phyloP scores from a whole-genome alignment of 768 basidiomycete species.

The Fomitopsis serialis region DNA sequence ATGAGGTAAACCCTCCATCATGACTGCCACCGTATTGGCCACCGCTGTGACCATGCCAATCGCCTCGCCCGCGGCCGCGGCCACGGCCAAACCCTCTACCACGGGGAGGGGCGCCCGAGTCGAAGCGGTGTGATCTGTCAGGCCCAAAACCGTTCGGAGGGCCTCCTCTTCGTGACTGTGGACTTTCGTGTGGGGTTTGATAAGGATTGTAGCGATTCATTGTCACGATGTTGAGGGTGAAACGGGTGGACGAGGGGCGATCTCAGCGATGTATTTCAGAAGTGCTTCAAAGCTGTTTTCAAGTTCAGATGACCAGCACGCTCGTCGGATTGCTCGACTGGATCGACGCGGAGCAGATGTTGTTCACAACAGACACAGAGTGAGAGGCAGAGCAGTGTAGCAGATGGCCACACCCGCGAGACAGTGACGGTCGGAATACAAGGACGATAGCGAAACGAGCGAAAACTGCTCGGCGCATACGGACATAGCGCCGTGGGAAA shows the following conservation, averaged over 20 bases:
- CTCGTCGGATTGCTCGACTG: not conserved
- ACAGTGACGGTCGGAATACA: constrained; percentile 12
- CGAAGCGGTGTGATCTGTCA: constrained; percentile 63
- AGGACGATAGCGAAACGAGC: constrained; percentile 1
- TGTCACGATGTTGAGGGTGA: not conserved
- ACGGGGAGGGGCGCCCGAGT: constrained; percentile 50
- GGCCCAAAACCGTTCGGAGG: constrained; percentile 62
- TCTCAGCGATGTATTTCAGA: constrained; percentile 13
- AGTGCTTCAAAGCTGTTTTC: not conserved
- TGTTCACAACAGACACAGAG: not conserved
- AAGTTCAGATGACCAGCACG: not conserved
- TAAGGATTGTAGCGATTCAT: constrained; percentile 95
- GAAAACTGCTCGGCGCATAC: not conserved
- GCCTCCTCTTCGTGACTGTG: constrained; percentile 57
- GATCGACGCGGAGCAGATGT: not conserved
- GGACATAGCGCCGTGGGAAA: not conserved
- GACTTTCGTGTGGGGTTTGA: constrained; percentile 58
- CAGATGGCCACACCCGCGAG: not conserved
- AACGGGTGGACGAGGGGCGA: not conserved
- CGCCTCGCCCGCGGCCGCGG: constrained; percentile 21
- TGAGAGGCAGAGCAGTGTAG: not conserved
- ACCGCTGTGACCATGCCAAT: constrained; percentile 20
- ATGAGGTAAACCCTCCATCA: constrained; percentile 45
- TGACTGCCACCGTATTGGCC: constrained; percentile 42
- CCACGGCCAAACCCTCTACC: constrained; percentile 44